Evolutionary conservation across 1,284 basidiomycete species (phyloP).

Genomic region (Austropuccinia psidii): DNA sequence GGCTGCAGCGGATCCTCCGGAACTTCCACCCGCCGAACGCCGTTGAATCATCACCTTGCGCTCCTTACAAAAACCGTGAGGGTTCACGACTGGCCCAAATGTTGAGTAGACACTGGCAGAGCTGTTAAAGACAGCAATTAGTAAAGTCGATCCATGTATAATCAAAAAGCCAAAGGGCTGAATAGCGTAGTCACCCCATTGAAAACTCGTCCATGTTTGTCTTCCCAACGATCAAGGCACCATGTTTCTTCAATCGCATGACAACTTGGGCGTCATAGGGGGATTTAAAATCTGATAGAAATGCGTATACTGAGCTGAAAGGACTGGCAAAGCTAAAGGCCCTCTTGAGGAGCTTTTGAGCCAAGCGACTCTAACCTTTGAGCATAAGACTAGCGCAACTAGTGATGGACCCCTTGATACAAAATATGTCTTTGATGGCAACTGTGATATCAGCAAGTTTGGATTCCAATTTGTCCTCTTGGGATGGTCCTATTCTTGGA

Average conservation of each 20-base stretch:
- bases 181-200: conserved; percentile 65
- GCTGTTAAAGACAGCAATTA: conserved; percentile 50
- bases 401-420: not conserved
- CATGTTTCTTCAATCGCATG: conserved; percentile 56
- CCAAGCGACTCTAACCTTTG: no score
- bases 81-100: conserved; percentile 72
- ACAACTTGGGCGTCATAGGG: conserved; percentile 87
- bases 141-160: not conserved
- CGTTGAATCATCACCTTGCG: conserved; percentile 53
- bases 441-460: not conserved
- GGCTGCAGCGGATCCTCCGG: conserved; percentile 73
- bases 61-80: conserved; percentile 50
- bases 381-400: not conserved
- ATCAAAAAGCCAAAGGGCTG: not conserved
- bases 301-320: no score
- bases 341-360: no score
- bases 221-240: conserved; percentile 72
- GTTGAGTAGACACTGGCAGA: conserved; percentile 64
- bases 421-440: conserved; percentile 22
- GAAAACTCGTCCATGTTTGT: conserved; percentile 98
- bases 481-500: not conserved
- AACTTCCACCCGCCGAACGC: conserved; percentile 57
- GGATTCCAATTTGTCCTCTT: not conserved
- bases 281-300: conserved; percentile 58
- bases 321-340: no score